Conservation (phyloP, 495 filamentous ascomycete genomes). For the Xylona heveae region DNA sequence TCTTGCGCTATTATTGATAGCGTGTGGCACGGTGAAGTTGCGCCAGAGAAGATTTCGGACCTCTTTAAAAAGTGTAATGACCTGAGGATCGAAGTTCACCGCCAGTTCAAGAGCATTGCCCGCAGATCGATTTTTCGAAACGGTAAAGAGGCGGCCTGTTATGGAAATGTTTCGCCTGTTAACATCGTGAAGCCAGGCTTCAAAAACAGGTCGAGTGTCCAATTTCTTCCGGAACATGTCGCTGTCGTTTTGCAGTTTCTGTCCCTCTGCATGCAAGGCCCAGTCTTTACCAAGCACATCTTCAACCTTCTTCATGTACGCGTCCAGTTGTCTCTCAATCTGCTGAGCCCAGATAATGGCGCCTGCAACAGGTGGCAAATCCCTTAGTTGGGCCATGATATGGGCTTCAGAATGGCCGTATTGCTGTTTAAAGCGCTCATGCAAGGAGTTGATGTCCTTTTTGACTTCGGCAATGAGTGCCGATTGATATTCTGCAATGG, state of each 20-base stretch:
- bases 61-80: conserved; percentile 96
- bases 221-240: conserved; percentile 88
- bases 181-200: conserved; percentile 86
- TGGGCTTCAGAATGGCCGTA: conserved; percentile 96
- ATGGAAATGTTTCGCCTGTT: conserved; percentile 72
- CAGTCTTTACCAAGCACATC: conserved; percentile 86
- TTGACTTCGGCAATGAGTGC: conserved; percentile 96
- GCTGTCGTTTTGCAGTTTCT: conserved; percentile 77
- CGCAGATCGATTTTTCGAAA: conserved; percentile 64
- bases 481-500: conserved; percentile 92
- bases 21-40: conserved; percentile 77
- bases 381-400: conserved; percentile 88
- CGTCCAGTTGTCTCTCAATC: conserved; percentile 83
- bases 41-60: conserved; percentile 92
- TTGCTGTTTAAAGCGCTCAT: conserved; percentile 95
- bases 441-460: conserved; percentile 73
- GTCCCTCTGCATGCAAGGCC: conserved; percentile 82
- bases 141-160: conserved; percentile 73
- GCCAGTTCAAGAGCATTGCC: conserved; percentile 69
- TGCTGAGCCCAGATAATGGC: conserved; percentile 94
- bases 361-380: conserved; percentile 85
- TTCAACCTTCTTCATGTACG: conserved; percentile 95
- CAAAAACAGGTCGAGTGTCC: conserved; percentile 78
- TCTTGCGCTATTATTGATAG: conserved; percentile 85
- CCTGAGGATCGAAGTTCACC: conserved; percentile 92